phyloP scores from a whole-genome alignment of 1,284 basidiomycete genomes.

The Sanghuangporus sanghuang region DNA sequence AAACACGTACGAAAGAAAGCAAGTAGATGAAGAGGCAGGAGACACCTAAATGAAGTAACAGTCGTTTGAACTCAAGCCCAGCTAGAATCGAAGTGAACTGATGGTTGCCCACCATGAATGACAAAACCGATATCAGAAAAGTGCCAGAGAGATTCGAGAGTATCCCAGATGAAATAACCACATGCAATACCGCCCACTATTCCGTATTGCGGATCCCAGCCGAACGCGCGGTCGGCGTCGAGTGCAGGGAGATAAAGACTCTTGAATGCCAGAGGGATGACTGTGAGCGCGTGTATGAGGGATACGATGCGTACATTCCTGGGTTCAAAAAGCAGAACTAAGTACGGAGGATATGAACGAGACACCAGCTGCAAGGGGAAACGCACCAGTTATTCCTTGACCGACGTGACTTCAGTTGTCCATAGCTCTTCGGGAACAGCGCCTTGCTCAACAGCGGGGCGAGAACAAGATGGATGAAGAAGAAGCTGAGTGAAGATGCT shows the following conservation, averaged over 20 bases:
- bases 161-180: slow-evolving; percentile 67
- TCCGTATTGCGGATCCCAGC: slow-evolving; percentile 49
- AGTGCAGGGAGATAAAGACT: slow-evolving; percentile 36
- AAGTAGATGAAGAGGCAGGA: slow-evolving; percentile 56
- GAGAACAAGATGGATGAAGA: slow-evolving; percentile 42
- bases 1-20: slow-evolving; percentile 53
- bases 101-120: slow-evolving; percentile 46
- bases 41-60: slow-evolving; percentile 33
- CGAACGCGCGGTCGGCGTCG: slow-evolving; percentile 45
- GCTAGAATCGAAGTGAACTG: background rate
- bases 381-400: slow-evolving; percentile 52
- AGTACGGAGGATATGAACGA: background rate
- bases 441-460: slow-evolving; percentile 42
- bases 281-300: slow-evolving; percentile 45
- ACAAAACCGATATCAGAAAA: slow-evolving; percentile 58
- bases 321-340: background rate
- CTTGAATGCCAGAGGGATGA: slow-evolving; percentile 44
- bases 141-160: slow-evolving; percentile 48
- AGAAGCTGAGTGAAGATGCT: slow-evolving; percentile 46
- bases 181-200: slow-evolving; percentile 46
- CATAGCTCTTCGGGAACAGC: slow-evolving; percentile 40
- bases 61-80: background rate
- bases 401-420: slow-evolving; percentile 32
- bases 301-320: slow-evolving; percentile 50
- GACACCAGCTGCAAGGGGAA: background rate